Percentiles rank a stretch among this genome's conserved stretches.
Conservation (phyloP, 2,329 filamentous ascomycete genomes). For the Trichophyton mentagrophytes region DNA sequence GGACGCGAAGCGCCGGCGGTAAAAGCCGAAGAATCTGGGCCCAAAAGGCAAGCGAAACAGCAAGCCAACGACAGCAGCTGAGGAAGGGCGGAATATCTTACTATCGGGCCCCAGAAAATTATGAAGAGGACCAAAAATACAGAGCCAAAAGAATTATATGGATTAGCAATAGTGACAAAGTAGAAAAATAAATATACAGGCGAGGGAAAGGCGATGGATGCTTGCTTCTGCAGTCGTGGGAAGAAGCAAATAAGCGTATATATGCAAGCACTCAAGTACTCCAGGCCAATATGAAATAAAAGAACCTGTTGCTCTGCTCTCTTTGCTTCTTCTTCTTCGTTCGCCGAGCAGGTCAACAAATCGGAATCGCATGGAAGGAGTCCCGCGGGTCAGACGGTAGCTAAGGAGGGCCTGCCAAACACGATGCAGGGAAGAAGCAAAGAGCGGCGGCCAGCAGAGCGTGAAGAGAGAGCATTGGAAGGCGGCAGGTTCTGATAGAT, state of each 20-base stretch:
- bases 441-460: background rate
- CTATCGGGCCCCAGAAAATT: background rate
- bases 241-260: background rate
- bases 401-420: background rate
- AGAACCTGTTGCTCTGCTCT: background rate
- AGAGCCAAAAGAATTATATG: background rate
- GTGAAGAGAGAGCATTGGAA: no score
- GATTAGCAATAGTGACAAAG: background rate
- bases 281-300: background rate
- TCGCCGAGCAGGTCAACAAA: background rate
- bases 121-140: background rate
- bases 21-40: background rate
- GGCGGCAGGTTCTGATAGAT: no score
- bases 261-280: background rate
- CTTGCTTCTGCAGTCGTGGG: background rate
- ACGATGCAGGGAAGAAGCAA: background rate
- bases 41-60: no score
- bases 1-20: background rate
- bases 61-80: background rate
- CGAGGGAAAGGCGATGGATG: background rate
- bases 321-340: background rate
- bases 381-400: background rate
- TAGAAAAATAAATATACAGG: background rate
- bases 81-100: background rate
- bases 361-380: background rate